phyloP scores from a whole-genome alignment of 1,284 basidiomycete genomes.

The Boletus mariae region DNA sequence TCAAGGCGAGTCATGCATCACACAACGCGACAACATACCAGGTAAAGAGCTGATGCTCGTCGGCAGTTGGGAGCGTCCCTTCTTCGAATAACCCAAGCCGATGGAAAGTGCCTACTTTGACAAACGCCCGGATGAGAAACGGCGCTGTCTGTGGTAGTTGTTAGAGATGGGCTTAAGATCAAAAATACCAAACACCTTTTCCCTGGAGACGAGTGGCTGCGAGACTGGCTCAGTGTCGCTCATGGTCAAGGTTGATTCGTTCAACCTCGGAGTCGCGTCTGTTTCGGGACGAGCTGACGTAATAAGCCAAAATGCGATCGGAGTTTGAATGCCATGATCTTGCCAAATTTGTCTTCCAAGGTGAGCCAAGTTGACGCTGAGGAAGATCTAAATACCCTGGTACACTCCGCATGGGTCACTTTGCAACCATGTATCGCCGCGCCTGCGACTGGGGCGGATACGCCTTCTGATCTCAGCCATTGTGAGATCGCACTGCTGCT shows the following conservation, averaged over 20 bases:
- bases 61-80: slow-evolving; percentile 64
- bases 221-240: slow-evolving; percentile 37
- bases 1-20: background rate
- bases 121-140: slow-evolving; percentile 75
- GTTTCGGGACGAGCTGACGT: background rate
- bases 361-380: background rate
- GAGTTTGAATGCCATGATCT: background rate
- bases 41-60: slow-evolving; percentile 75
- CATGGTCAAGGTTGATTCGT: slow-evolving; percentile 13
- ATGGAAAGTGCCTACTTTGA: slow-evolving; percentile 75
- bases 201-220: slow-evolving; percentile 36
- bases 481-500: background rate
- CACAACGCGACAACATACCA: slow-evolving; percentile 45
- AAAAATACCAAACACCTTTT: slow-evolving; percentile 33
- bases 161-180: slow-evolving; percentile 2
- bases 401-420: background rate
- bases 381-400: background rate
- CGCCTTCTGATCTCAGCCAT: background rate
- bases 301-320: background rate
- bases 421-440: background rate
- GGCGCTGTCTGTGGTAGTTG: slow-evolving; percentile 54
- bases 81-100: slow-evolving; percentile 69
- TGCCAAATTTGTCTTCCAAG: background rate
- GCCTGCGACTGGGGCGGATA: background rate
- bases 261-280: background rate